Conservation (phyloP, 441 rosid species). For the Erysimum cheiri region DNA sequence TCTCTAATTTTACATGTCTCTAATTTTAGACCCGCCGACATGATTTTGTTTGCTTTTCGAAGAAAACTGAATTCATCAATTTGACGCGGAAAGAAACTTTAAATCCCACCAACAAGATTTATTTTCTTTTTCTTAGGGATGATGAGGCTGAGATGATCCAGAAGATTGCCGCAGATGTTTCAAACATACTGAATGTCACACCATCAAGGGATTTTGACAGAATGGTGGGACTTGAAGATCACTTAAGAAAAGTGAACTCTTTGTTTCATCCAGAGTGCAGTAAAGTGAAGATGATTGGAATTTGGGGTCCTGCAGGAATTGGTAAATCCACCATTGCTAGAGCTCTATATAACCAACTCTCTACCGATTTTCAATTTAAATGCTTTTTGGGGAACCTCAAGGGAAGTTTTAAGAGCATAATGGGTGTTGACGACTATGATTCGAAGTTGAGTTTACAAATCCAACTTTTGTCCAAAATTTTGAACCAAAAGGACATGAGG, state of each 20-base stretch:
- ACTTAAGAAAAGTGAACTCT: not conserved
- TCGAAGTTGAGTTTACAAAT: not conserved
- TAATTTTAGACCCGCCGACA: no score
- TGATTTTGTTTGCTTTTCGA: no score
- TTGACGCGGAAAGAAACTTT: no score
- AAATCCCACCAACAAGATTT: no score
- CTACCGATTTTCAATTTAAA: no score
- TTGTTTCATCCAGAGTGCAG: not conserved
- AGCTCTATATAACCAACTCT: not conserved
- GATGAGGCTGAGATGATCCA: not conserved
- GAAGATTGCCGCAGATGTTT: not conserved
- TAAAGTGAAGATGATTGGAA: not conserved
- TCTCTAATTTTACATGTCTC: no score
- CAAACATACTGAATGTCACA: not conserved
- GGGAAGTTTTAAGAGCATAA: not conserved
- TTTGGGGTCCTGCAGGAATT: not conserved
- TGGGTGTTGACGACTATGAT: not conserved
- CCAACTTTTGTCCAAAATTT: not conserved
- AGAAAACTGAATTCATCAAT: no score
- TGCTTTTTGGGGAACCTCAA: not conserved
- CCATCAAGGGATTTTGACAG: conserved; percentile 6
- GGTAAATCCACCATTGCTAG: not conserved
- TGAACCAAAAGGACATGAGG: not conserved
- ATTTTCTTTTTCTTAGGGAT: not conserved
- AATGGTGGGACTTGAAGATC: not conserved